Evolutionary conservation across 2,329 filamentous ascomycete genomes (phyloP).

Genomic region (Fusarium ramigenum): DNA sequence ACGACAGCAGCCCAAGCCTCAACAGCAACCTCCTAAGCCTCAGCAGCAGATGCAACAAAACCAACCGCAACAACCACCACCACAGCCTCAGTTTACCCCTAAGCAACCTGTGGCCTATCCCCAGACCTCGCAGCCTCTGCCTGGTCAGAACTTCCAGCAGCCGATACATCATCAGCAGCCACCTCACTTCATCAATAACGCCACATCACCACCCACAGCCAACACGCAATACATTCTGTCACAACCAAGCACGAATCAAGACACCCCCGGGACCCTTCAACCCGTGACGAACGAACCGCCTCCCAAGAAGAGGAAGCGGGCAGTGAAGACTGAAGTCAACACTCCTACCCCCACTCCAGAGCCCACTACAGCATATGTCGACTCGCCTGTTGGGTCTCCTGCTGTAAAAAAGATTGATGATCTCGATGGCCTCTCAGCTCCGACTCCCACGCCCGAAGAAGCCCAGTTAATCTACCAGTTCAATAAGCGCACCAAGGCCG

Average conservation of each 20-base stretch:
- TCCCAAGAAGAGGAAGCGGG: slow-evolving; percentile 53
- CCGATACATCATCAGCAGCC: slow-evolving; percentile 39
- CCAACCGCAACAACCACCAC: slow-evolving; percentile 27
- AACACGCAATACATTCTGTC: slow-evolving; percentile 36
- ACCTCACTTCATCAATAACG: slow-evolving; percentile 23
- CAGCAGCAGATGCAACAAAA: slow-evolving; percentile 15
- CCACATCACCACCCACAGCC: slow-evolving; percentile 33
- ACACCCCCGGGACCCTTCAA: slow-evolving; percentile 29
- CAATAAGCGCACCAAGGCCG: slow-evolving; percentile 49
- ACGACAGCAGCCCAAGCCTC: slow-evolving; percentile 35
- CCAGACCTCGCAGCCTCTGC: slow-evolving; percentile 23
- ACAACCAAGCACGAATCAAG: slow-evolving; percentile 37
- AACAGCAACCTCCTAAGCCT: slow-evolving; percentile 23
- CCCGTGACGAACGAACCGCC: slow-evolving; percentile 41
- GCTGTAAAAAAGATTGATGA: slow-evolving; percentile 48
- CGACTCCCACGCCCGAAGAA: slow-evolving; percentile 48
- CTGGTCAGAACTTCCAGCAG: slow-evolving; percentile 36
- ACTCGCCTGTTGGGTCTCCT: slow-evolving; percentile 44
- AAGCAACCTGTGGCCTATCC: slow-evolving; percentile 36
- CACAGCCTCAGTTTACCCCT: slow-evolving; percentile 37
- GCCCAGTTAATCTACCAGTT: slow-evolving; percentile 50
- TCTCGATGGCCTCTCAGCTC: slow-evolving; percentile 45
- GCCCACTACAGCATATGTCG: slow-evolving; percentile 34
- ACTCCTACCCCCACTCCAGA: slow-evolving; percentile 41
- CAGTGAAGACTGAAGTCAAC: slow-evolving; percentile 42